Percentiles rank a stretch among this genome's conserved stretches.
These are phyloP conservation scores for Puccinia horiana DNA, from an alignment of 1,284 basidiomycete species.

Conservation along the genomic window DNA sequence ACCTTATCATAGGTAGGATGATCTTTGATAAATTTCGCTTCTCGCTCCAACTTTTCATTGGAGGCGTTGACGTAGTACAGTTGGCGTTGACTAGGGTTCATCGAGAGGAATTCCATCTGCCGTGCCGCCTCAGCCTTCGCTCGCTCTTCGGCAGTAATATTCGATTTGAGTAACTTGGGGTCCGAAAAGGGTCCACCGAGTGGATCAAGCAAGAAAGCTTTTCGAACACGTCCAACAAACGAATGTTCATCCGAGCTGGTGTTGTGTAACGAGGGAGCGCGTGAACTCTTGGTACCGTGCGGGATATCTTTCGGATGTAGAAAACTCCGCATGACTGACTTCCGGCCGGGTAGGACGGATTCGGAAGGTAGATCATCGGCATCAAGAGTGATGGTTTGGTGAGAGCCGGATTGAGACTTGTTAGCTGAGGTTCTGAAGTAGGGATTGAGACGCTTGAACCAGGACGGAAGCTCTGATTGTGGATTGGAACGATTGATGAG, in stretches of 20 bases:
- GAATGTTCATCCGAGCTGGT: constrained; percentile 4
- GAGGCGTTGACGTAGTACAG: constrained; percentile 62
- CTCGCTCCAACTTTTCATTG: constrained; percentile 75
- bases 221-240: constrained; percentile 40
- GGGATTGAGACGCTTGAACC: constrained; percentile 80
- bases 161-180: neutral
- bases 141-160: constrained; percentile 25
- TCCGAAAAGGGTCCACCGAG: neutral
- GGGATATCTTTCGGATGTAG: constrained; percentile 59
- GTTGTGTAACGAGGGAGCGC: neutral
- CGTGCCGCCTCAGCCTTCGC: constrained; percentile 34
- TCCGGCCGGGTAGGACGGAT: constrained; percentile 17
- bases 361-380: constrained; percentile 51
- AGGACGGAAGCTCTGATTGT: constrained; percentile 63
- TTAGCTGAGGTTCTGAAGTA: constrained; percentile 69
- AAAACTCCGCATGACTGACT: constrained; percentile 33
- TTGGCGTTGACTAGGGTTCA: constrained; percentile 47
- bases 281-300: constrained; percentile 73
- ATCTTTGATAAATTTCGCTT: constrained; percentile 81
- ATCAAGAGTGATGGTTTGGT: constrained; percentile 35
- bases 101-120: constrained; percentile 45
- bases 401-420: constrained; percentile 64
- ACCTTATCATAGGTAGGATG: constrained; percentile 89
- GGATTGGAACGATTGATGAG: constrained; percentile 62
- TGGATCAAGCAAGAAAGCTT: constrained; percentile 38